phyloP scores from a whole-genome alignment of 192 early-diverging fungal species.

The Podila epicladia region DNA sequence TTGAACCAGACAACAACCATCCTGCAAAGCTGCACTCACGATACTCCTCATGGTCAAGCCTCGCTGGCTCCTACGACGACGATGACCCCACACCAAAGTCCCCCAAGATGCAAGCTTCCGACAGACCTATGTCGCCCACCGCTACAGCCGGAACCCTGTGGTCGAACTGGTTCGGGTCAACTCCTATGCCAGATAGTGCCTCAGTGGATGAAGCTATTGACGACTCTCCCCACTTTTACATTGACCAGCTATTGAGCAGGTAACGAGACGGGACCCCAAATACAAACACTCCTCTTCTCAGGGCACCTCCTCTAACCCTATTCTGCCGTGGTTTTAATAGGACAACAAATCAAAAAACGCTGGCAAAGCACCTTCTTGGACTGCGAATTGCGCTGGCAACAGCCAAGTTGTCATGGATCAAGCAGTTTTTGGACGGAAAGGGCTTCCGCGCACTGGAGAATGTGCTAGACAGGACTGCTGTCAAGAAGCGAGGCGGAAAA shows the following conservation, averaged over 20 bases:
- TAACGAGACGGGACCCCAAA: neutral
- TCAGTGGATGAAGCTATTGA: slow-evolving; percentile 24
- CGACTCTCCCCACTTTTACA: slow-evolving; percentile 51
- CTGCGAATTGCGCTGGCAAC: slow-evolving; percentile 56
- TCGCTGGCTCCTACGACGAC: slow-evolving; percentile 34
- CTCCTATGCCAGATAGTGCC: slow-evolving; percentile 12
- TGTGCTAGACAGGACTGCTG: slow-evolving; percentile 55
- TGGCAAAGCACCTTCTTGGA: slow-evolving; percentile 53
- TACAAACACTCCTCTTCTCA: neutral
- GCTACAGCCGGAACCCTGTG: slow-evolving; percentile 36
- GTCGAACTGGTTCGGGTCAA: slow-evolving; percentile 42
- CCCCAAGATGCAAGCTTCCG: slow-evolving; percentile 13
- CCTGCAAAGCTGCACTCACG: slow-evolving; percentile 32
- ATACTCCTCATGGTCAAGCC: slow-evolving; percentile 48
- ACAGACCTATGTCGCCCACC: slow-evolving; percentile 42
- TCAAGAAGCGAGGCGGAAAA: slow-evolving; percentile 52
- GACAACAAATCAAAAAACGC: slow-evolving; percentile 43
- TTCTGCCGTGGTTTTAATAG: slow-evolving; percentile 18
- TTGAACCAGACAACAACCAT: slow-evolving; percentile 28
- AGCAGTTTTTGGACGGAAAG: slow-evolving; percentile 53
- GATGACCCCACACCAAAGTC: slow-evolving; percentile 7
- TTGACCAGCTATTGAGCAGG: slow-evolving; percentile 52
- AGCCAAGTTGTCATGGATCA: slow-evolving; percentile 59
- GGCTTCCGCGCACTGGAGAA: slow-evolving; percentile 62
- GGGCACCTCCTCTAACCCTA: neutral